A percentile compares a stretch with the other conserved stretches of the same genome.
Evolutionary conservation across 2,329 filamentous ascomycete genomes (phyloP).

Genomic region (Xylaria sp.): DNA sequence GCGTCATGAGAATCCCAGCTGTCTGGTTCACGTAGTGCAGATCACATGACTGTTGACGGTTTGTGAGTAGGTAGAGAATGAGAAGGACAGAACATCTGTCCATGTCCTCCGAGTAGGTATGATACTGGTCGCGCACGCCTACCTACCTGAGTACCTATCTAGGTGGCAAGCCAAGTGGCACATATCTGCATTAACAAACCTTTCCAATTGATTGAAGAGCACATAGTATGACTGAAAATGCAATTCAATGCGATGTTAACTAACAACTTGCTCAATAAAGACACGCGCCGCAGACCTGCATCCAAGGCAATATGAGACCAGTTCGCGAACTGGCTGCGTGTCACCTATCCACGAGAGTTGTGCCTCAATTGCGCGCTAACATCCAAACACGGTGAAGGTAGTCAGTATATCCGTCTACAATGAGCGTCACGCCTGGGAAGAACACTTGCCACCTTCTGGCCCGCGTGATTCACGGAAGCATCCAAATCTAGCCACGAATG

Average conservation of each 20-base stretch:
- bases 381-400: neutral
- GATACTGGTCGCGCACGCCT: neutral
- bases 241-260: neutral
- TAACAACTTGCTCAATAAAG: conserved; percentile 6
- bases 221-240: neutral
- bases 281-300: conserved; percentile 4
- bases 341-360: neutral
- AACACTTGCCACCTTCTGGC: neutral
- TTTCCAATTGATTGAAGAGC: neutral
- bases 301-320: neutral
- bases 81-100: neutral
- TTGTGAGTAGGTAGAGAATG: neutral
- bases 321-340: neutral
- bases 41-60: neutral
- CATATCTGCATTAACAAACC: neutral
- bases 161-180: neutral
- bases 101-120: neutral
- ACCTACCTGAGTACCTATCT: neutral
- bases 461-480: neutral
- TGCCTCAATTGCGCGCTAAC: neutral
- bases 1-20: conserved; percentile 6
- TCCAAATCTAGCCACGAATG: neutral
- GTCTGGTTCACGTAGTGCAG: neutral
- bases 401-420: neutral
- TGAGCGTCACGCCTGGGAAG: neutral